Evolutionary conservation across 768 basidiomycete genomes (phyloP), one percentile per base, ranked within the genome.

Genomic region (Lyophyllum shimeji): DNA sequence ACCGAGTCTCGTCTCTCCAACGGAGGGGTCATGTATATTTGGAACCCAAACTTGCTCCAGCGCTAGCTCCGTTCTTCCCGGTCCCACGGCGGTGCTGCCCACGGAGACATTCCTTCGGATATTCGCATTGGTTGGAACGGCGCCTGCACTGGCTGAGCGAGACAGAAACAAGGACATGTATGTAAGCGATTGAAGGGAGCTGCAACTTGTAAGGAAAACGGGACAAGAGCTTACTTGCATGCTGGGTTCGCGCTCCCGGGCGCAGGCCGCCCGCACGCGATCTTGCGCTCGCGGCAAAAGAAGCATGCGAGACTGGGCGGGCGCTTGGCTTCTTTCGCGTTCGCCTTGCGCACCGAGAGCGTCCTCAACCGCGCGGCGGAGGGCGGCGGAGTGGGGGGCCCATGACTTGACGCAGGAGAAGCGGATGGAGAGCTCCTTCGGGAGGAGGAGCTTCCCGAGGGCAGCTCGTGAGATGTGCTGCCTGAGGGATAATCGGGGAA

Each of bases 261-360:
- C 15, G 6, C 33, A 2, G 40, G 23, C 7, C 40, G 40, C 27
- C 49, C 53, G 27, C 57, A 58, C 4, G 53, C 57, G 25, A 58
- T 44, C 39, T 58, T 58, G 5, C 53, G 44, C 31, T 25, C 27
- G 20, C 53, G 49, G 25, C 57, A 58, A 3, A 49, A 20, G n/a
- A 7, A n/a, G 17, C 57, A 54, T 24, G 57, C 57, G 11, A 13
- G 42, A 18, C 23, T 27, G 24, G 34, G 49, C 11, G 21, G 21
- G 43, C 43, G 43, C 9, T 13, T 20, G 2, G 17, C 17, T n/a
- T n/a, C 39, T 2, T 27, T 6, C 46, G 17, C 27, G 2, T 1
- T 9, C 45, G 17, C 25, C 15, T 29, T 29, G 17, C 25, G 25
- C 25, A 29, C 12, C 15, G 46, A 11, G 25, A 29, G 27, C 4